phyloP scores from a whole-genome alignment of 768 basidiomycete genomes.

The Tremella yokohamensis region DNA sequence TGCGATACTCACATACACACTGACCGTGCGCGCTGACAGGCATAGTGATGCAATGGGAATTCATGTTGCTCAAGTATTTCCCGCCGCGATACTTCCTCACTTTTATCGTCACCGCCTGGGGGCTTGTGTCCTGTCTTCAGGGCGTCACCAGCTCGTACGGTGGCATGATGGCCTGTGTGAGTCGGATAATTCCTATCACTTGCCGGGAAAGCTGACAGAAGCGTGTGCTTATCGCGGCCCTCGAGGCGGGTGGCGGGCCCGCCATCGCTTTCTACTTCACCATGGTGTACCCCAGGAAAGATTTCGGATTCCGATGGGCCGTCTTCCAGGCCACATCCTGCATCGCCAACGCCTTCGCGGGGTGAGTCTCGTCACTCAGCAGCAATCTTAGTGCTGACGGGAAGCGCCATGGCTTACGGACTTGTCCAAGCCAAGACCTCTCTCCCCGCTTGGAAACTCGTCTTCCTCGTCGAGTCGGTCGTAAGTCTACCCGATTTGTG shows the following conservation, averaged over 20 bases:
- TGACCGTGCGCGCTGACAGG: no score
- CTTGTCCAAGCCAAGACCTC: slow-evolving; percentile 21
- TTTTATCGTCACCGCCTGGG: slow-evolving; percentile 18
- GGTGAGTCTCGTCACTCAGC: slow-evolving; percentile 12
- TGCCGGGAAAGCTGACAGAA: slow-evolving; percentile 10
- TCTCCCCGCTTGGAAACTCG: slow-evolving; percentile 21
- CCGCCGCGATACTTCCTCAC: slow-evolving; percentile 15
- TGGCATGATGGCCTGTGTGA: slow-evolving; percentile 26
- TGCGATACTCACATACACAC: no score
- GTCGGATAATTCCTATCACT: background rate
- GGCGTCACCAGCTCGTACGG: slow-evolving; percentile 20
- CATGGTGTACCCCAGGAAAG: slow-evolving; percentile 22
- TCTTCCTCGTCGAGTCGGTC: slow-evolving; percentile 24
- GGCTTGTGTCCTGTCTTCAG: slow-evolving; percentile 22
- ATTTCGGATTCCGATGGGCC: slow-evolving; percentile 26
- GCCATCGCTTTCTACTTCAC: slow-evolving; percentile 26
- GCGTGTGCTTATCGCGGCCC: slow-evolving; percentile 23
- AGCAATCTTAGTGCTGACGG: background rate
- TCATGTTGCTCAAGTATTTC: slow-evolving; percentile 21
- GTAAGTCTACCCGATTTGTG: slow-evolving; percentile 7
- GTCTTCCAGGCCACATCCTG: slow-evolving; percentile 22
- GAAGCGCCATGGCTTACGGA: slow-evolving; percentile 23
- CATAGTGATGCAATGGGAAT: slow-evolving; percentile 17
- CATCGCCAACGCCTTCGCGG: slow-evolving; percentile 24
- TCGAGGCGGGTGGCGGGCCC: slow-evolving; percentile 25